phyloP scores from a whole-genome alignment of 2,329 filamentous ascomycete species.

The Phialophora expanda region DNA sequence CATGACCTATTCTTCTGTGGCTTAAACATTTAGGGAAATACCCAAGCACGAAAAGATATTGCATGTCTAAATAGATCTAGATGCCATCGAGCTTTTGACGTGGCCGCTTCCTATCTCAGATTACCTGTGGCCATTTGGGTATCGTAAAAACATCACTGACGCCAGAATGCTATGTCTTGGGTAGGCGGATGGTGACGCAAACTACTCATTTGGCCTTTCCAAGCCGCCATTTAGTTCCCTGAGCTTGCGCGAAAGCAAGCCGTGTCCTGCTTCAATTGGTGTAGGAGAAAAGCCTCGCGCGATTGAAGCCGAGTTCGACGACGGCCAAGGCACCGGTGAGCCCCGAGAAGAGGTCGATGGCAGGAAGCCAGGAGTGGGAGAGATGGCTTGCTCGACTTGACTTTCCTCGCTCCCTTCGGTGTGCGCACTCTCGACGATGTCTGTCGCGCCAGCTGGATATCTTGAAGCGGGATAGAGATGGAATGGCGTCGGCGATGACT shows the following conservation, averaged over 20 bases:
- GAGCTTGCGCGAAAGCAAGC: conserved; percentile 37
- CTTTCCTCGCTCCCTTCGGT: neutral
- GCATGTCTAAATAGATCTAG: neutral
- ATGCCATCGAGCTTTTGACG: neutral
- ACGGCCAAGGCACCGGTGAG: conserved; percentile 36
- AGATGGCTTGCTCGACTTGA: conserved; percentile 16
- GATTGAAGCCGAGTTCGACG: conserved; percentile 14
- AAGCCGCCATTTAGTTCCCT: conserved; percentile 30
- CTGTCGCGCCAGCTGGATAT: neutral
- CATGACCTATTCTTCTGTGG: conserved; percentile 7
- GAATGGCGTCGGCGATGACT: conserved; percentile 8
- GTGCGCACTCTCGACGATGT: neutral
- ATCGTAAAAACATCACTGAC: neutral
- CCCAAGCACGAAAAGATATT: neutral
- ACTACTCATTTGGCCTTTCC: conserved; percentile 11
- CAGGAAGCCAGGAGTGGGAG: conserved; percentile 35
- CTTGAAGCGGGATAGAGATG: neutral
- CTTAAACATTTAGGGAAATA: neutral
- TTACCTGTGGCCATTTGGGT: conserved; percentile 2
- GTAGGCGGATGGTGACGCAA: neutral
- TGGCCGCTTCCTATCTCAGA: neutral
- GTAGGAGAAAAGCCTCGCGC: conserved; percentile 30
- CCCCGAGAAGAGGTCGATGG: conserved; percentile 35
- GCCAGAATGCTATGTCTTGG: neutral
- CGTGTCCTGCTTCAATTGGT: conserved; percentile 35